These are phyloP conservation scores for Geotrichum reessii DNA, from an alignment of 1,139 yeast species.

Conservation along the genomic window DNA sequence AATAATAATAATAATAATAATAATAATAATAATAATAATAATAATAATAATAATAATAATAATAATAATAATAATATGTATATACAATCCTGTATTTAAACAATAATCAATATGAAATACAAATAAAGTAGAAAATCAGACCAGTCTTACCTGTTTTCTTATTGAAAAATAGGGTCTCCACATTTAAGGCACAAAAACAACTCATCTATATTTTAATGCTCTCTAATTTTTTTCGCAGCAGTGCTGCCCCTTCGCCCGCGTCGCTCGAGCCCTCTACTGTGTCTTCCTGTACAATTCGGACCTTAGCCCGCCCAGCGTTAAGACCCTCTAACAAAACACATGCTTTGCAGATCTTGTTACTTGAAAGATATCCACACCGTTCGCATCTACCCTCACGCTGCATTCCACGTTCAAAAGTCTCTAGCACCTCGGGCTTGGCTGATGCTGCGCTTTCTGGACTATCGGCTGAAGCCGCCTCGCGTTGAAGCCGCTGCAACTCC, in stretches of 20 bases:
- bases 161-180: not conserved
- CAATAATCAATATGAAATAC: not conserved
- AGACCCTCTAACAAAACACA: conserved; percentile 83
- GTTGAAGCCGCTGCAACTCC: conserved; percentile 27
- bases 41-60: not conserved
- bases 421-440: not conserved
- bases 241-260: conserved; percentile 61
- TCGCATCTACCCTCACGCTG: conserved; percentile 48
- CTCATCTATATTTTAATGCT: conserved; percentile 3
- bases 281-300: conserved; percentile 35
- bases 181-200: not conserved
- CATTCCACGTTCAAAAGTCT: conserved; percentile 17
- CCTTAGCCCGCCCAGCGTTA: conserved; percentile 56
- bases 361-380: conserved; percentile 86
- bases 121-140: not conserved
- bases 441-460: conserved; percentile 2
- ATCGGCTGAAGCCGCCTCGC: conserved; percentile 14
- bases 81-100: too few species aligned
- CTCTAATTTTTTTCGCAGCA: conserved; percentile 58
- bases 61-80: not conserved
- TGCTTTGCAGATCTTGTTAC: conserved; percentile 87
- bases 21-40: not conserved
- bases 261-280: conserved; percentile 30
- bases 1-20: not conserved
- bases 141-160: not conserved